Evolutionary conservation across 805 yeast genomes (phyloP).

Genomic region (Wickerhamiella dianesei): DNA sequence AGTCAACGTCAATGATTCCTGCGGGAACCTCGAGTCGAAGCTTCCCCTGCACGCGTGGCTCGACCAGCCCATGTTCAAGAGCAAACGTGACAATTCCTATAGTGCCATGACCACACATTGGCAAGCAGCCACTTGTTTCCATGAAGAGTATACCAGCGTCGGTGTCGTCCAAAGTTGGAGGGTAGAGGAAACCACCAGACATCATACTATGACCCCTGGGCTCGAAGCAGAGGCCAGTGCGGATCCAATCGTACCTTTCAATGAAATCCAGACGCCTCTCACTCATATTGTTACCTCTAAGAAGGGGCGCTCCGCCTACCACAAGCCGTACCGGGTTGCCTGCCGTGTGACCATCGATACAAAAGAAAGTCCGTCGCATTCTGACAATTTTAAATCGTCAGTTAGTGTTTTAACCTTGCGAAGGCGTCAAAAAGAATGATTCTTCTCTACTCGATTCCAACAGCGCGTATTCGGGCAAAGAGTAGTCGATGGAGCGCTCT

Average conservation of each 20-base stretch:
- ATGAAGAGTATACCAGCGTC: neutral
- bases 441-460: no score
- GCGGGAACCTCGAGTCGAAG: neutral
- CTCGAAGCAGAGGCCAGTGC: neutral
- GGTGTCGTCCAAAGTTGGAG: neutral
- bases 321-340: neutral
- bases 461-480: no score
- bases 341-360: conserved; percentile 1
- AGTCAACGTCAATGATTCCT: neutral
- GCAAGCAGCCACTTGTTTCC: conserved; percentile 1
- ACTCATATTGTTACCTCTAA: neutral
- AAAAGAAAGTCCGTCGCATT: neutral
- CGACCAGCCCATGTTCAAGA: neutral
- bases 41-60: neutral
- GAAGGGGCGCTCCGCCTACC: neutral
- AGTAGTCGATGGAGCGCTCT: no score
- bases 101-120: conserved; percentile 1
- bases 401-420: neutral
- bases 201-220: neutral
- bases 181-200: neutral
- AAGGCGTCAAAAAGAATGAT: no score
- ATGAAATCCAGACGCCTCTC: neutral
- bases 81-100: neutral
- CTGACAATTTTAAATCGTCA: neutral
- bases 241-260: neutral